A percentile compares a stretch with the other conserved stretches of the same genome.
These are phyloP conservation scores for Coprinopsis strossmayeri DNA, from an alignment of 768 basidiomycete genomes.

Conservation along the genomic window DNA sequence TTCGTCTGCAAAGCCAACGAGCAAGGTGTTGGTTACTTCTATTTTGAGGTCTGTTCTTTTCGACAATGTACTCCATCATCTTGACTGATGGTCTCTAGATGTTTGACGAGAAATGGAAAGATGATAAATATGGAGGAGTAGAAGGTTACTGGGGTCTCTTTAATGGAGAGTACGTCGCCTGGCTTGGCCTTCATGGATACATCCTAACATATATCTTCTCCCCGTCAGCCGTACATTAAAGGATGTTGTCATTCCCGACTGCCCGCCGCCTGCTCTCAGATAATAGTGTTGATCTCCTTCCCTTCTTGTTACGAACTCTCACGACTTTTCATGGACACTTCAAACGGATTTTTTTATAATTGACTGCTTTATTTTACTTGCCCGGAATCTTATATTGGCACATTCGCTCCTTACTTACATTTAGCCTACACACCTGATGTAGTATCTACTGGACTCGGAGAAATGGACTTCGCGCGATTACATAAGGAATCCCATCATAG, in stretches of 20 bases:
- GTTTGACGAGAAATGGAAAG: conserved; percentile 82
- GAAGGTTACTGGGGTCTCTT: conserved; percentile 53
- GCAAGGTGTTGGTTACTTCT: conserved; percentile 79
- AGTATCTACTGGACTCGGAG: neutral
- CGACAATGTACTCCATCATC: neutral
- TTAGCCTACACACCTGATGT: neutral
- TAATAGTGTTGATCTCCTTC: neutral
- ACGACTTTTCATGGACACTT: neutral
- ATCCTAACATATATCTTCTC: conserved; percentile 3
- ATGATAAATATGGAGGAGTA: conserved; percentile 68
- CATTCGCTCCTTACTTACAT: neutral
- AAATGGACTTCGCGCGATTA: neutral
- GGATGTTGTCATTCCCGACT: conserved; percentile 57
- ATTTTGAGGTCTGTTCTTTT: conserved; percentile 55
- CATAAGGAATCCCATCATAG: conserved; percentile 2
- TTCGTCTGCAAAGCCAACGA: conserved; percentile 87
- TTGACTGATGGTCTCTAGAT: conserved; percentile 30
- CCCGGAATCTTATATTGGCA: neutral
- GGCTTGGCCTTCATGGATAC: neutral
- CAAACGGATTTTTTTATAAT: neutral
- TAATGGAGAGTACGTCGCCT: conserved; percentile 32
- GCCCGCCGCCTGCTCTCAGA: conserved; percentile 28
- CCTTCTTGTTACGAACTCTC: conserved; percentile 3
- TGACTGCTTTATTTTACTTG: neutral
- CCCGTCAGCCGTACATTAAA: conserved; percentile 64